Conservation (phyloP, 1,139 yeast genomes). For the Blastobotrys elegans region DNA sequence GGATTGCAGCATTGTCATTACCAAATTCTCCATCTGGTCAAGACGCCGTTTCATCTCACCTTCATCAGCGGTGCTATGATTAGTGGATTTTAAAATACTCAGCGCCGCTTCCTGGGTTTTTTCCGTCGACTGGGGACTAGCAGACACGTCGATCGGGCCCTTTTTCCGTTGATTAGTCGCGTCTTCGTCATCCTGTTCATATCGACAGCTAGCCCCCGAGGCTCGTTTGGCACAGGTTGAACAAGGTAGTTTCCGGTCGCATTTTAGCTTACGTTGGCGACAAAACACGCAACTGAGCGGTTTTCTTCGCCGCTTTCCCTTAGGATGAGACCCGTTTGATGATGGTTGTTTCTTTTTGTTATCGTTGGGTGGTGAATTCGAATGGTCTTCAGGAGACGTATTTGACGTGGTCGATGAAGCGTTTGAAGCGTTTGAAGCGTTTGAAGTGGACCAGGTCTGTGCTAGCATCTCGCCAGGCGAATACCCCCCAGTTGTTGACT, state of each 20-base stretch:
- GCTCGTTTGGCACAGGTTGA: constrained; percentile 32
- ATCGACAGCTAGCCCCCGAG: constrained; percentile 18
- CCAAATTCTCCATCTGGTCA: constrained; percentile 31
- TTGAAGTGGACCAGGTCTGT: constrained; percentile 6
- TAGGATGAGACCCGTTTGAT: background rate
- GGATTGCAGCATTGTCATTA: constrained; percentile 24
- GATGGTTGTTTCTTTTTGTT: background rate
- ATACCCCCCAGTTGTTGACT: background rate
- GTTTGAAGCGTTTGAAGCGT: background rate
- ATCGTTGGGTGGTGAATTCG: background rate
- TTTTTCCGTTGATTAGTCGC: background rate
- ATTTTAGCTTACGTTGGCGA: constrained; percentile 33
- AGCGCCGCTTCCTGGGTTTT: background rate
- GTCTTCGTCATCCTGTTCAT: constrained; percentile 10
- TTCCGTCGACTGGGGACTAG: background rate
- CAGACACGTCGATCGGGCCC: constrained; percentile 5
- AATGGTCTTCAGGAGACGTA: background rate
- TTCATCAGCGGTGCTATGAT: background rate
- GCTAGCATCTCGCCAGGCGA: constrained; percentile 5
- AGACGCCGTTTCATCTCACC: constrained; percentile 27
- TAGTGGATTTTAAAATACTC: background rate
- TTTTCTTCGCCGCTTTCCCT: constrained; percentile 21
- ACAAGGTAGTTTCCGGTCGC: constrained; percentile 36
- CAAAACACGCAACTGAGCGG: constrained; percentile 33
- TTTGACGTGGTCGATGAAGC: too few species aligned